phyloP scores from a whole-genome alignment of 2,329 filamentous ascomycete genomes.

The Phialophora expanda region DNA sequence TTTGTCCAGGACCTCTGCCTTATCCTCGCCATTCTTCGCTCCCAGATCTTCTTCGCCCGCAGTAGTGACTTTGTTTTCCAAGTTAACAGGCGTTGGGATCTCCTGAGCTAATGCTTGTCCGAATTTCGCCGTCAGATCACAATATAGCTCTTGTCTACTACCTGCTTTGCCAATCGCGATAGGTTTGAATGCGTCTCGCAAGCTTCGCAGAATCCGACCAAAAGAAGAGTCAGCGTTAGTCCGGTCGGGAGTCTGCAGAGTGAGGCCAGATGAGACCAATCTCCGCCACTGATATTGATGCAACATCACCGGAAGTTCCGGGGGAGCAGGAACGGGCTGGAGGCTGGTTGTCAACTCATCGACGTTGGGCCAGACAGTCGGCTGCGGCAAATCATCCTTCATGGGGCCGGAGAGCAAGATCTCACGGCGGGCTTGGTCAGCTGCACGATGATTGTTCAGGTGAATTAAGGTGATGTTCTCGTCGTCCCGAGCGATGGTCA shows the following conservation, averaged over 20 bases:
- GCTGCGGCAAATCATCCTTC: background rate
- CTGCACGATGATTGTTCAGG: constrained; percentile 4
- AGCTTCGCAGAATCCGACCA: constrained; percentile 6
- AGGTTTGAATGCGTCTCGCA: constrained; percentile 9
- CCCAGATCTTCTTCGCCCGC: background rate
- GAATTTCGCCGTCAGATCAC: constrained; percentile 23
- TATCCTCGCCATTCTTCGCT: background rate
- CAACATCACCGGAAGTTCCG: constrained; percentile 21
- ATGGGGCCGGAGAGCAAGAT: constrained; percentile 24
- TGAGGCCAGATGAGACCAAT: constrained; percentile 9
- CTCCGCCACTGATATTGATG: constrained; percentile 20
- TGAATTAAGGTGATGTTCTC: constrained; percentile 24
- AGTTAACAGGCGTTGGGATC: background rate
- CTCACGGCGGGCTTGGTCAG: constrained; percentile 30
- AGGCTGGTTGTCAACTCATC: constrained; percentile 1
- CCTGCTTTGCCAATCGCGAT: background rate
- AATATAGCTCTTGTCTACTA: constrained; percentile 16
- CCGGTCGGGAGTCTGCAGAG: background rate
- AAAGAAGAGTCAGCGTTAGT: background rate
- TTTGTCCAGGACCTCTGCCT: background rate
- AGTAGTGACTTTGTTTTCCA: background rate
- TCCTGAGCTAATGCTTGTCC: constrained; percentile 26
- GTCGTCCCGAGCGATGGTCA: constrained; percentile 19
- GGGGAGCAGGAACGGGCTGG: constrained; percentile 21
- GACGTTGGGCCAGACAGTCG: constrained; percentile 14